Percentiles rank a stretch among this genome's conserved stretches.
Conservation (phyloP, 164 flowering plant species). For the Tetrastigma voinierianum region DNA sequence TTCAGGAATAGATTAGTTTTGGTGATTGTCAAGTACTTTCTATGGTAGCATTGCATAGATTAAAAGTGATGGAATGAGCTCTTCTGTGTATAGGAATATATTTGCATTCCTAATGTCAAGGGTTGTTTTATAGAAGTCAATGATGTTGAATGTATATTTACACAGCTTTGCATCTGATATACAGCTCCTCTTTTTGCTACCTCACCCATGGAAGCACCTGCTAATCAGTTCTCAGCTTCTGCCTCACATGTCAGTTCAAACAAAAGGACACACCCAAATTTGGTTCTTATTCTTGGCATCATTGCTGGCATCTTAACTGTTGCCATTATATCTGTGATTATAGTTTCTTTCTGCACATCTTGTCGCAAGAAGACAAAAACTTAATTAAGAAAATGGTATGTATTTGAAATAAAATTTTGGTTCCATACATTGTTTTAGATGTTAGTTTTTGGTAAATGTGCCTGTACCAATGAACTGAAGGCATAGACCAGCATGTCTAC, state of each 20-base stretch:
- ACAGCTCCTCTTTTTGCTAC: constrained; percentile 60
- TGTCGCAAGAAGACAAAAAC: constrained; percentile 35
- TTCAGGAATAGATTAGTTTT: background rate
- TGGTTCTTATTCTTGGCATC: constrained; percentile 59
- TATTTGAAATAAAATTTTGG: constrained; percentile 1
- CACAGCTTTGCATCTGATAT: constrained; percentile 5
- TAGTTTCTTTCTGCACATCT: constrained; percentile 47
- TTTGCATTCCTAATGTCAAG: constrained; percentile 1
- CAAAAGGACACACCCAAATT: constrained; percentile 40
- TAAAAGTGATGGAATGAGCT: background rate
- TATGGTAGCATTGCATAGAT: background rate
- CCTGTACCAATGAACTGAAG: background rate
- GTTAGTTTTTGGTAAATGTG: background rate
- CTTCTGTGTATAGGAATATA: background rate
- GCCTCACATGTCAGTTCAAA: constrained; percentile 23
- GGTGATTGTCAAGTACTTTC: background rate
- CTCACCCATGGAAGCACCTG: constrained; percentile 43
- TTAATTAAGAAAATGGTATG: constrained; percentile 62
- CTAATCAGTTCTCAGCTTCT: constrained; percentile 31
- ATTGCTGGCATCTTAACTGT: constrained; percentile 53
- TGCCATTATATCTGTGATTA: constrained; percentile 37
- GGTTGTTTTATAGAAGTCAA: background rate
- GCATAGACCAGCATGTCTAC: background rate
- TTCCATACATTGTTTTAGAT: background rate
- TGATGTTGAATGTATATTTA: background rate